Conservation (phyloP, 2,329 filamentous ascomycete species). For the Stemphylium vesicarium region DNA sequence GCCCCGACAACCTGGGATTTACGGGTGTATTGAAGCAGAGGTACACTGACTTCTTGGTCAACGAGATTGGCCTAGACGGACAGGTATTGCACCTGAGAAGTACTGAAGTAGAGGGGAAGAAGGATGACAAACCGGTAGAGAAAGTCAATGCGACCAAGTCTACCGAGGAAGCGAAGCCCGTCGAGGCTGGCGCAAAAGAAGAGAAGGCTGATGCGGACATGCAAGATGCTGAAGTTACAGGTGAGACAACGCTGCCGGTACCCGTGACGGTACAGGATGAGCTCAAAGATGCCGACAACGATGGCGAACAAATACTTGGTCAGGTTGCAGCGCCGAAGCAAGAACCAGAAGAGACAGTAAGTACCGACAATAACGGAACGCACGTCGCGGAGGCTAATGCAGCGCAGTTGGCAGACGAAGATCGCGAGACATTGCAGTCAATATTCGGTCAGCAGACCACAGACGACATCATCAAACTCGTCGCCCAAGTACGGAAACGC, state of each 20-base stretch:
- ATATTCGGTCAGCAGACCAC: conserved; percentile 61
- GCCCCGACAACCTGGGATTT: conserved; percentile 64
- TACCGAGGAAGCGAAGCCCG: conserved; percentile 12
- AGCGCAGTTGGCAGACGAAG: conserved; percentile 45
- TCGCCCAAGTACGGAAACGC: conserved; percentile 59
- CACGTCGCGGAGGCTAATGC: conserved; percentile 12
- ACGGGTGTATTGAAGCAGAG: conserved; percentile 71
- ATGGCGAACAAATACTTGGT: not conserved
- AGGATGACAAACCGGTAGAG: conserved; percentile 23
- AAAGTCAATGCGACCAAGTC: conserved; percentile 16
- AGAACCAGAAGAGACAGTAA: conserved; percentile 23
- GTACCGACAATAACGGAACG: not conserved
- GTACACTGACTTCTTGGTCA: conserved; percentile 92
- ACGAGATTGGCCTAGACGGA: conserved; percentile 81
- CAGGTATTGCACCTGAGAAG: conserved; percentile 74
- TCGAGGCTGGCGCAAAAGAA: conserved; percentile 27
- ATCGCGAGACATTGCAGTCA: conserved; percentile 46
- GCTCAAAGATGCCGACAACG: conserved; percentile 15
- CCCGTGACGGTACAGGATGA: not conserved
- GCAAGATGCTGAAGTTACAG: conserved; percentile 16
- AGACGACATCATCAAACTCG: conserved; percentile 60
- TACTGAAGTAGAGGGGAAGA: conserved; percentile 39
- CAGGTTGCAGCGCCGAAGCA: conserved; percentile 9
- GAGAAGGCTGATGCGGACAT: conserved; percentile 30
- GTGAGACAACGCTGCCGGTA: conserved; percentile 22